Evolutionary conservation across 148 eudicot species (phyloP), one percentile per base, ranked within the genome.

Genomic region (Chenopodium quinoa): DNA sequence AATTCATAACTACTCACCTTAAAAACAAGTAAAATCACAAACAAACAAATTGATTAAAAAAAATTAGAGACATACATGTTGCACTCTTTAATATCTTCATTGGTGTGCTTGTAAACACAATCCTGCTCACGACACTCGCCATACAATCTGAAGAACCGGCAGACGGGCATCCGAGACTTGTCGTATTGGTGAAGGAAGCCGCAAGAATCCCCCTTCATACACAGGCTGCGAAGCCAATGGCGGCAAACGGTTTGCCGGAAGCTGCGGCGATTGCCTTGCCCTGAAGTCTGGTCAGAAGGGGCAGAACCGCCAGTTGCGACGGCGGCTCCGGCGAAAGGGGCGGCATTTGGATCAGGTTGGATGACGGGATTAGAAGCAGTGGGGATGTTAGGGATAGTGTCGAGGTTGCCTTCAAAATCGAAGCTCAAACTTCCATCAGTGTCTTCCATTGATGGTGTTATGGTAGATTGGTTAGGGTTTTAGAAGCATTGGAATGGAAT

Each of bases 181-280:
- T 96, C 99, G 65, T 91, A 96, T 86, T 96, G 99, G 77, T 96
- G 99, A 47, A 96, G 91, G 80, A 96, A 96, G n/a, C 99, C 99
- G 71, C 99, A 96, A 1, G 97, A 94, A 66, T 96, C 99, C 0
- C 98, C 99, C 83, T 96, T 96, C 98, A 96, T 96, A 77, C 99
- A 96, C 12, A 96, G 89, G 25, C 98, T 91, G 40, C 98, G 90
- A 3, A 96, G 92, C 99, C 98, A 96, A 84, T 96, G 99, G 70
- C 99, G 88, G 84, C 99, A 96, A 12, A 96, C 99, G 27, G 99
- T 96, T 90, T 93, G 97, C 46, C 99, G 86, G 88, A 87, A 96
- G 79, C 99, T 96, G 69, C 98, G 87, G 64, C 97, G 81, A 7
- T 86, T 83, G 4, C 90, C 90, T 17, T 54, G 75, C 9, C 83